These are phyloP conservation scores for Neofusicoccum ribis DNA, from an alignment of 2,329 filamentous ascomycete species.

Conservation along the genomic window DNA sequence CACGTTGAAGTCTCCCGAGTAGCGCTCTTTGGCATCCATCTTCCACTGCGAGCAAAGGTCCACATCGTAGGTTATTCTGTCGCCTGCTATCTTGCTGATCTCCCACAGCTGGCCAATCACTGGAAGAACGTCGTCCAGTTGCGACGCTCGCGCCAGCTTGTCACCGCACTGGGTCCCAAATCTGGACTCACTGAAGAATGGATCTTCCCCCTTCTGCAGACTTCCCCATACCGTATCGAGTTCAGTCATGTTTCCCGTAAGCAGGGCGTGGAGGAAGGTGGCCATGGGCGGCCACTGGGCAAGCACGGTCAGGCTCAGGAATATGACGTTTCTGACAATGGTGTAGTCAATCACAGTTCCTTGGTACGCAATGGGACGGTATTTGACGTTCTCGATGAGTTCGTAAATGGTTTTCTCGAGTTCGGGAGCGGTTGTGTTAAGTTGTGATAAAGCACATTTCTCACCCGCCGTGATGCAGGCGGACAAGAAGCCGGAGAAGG, in stretches of 20 bases:
- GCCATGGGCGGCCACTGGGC: background rate
- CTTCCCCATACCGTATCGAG: background rate
- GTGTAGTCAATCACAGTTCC: background rate
- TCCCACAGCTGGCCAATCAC: background rate
- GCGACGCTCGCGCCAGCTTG: background rate
- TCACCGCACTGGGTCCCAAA: slow-evolving; percentile 11
- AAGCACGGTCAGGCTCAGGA: background rate
- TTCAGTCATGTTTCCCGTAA: background rate
- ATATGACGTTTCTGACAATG: background rate
- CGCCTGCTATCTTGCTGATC: slow-evolving; percentile 21
- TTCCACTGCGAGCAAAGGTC: slow-evolving; percentile 29
- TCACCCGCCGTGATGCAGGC: background rate
- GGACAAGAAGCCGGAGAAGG: background rate
- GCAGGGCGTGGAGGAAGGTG: background rate
- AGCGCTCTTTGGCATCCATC: slow-evolving; percentile 24
- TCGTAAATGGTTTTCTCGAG: background rate
- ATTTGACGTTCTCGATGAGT: background rate
- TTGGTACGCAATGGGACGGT: background rate
- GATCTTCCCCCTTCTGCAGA: background rate
- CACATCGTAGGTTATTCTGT: slow-evolving; percentile 24
- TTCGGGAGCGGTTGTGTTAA: background rate
- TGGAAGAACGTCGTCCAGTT: background rate
- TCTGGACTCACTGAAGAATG: background rate
- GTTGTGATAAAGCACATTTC: background rate
- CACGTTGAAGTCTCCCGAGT: slow-evolving; percentile 22